Evolutionary conservation across 192 early-diverging fungal genomes (phyloP).

Genomic region (Obelidium mucronatum): DNA sequence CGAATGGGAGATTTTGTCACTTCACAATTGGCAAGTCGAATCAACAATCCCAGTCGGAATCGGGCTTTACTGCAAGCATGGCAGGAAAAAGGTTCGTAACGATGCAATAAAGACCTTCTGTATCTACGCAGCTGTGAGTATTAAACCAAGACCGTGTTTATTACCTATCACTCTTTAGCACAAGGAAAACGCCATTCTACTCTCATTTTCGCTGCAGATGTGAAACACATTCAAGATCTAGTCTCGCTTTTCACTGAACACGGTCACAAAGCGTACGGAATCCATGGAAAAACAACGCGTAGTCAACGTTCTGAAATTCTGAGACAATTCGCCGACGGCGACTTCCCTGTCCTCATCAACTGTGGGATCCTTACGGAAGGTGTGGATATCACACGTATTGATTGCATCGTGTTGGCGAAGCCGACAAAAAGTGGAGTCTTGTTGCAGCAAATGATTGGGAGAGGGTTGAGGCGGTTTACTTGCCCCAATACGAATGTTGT

Average conservation of each 20-base stretch:
- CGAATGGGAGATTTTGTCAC: constrained; percentile 67
- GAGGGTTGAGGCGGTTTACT: constrained; percentile 75
- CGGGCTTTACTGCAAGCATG: constrained; percentile 65
- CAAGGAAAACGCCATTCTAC: constrained; percentile 61
- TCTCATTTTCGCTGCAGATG: constrained; percentile 89
- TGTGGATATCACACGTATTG: constrained; percentile 87
- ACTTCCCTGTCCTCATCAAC: constrained; percentile 85
- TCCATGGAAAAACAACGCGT: constrained; percentile 62
- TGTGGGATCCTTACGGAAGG: constrained; percentile 79
- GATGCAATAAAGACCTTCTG: no score
- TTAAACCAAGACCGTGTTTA: neutral
- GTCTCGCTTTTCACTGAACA: constrained; percentile 55
- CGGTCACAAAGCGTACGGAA: constrained; percentile 52
- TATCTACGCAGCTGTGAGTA: neutral
- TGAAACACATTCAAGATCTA: constrained; percentile 74
- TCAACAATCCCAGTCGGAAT: constrained; percentile 38
- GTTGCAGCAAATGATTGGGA: constrained; percentile 96
- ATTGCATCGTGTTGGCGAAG: constrained; percentile 85
- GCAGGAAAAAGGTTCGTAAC: constrained; percentile 47
- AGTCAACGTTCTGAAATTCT: constrained; percentile 65
- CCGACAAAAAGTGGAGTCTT: constrained; percentile 86
- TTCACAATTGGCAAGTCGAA: constrained; percentile 46
- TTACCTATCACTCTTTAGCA: neutral
- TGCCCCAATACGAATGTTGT: constrained; percentile 26
- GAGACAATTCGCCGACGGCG: constrained; percentile 62